Evolutionary conservation across 2,329 filamentous ascomycete genomes (phyloP).

Genomic region (Polytolypa hystricis): DNA sequence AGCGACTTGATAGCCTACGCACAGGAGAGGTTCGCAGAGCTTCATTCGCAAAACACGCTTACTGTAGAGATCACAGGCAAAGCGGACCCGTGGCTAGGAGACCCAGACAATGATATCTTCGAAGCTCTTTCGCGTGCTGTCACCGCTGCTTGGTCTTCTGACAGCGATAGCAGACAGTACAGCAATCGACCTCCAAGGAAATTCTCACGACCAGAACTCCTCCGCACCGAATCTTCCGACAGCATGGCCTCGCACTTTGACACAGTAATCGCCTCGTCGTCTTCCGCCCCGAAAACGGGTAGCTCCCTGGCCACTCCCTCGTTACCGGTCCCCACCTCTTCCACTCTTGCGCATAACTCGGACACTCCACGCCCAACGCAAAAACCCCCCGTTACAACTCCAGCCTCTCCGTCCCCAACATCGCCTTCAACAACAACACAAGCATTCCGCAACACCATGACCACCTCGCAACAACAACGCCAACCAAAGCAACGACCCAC

Average conservation of each 20-base stretch:
- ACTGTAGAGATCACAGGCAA: conserved; percentile 80
- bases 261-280: conserved; percentile 26
- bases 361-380: background rate
- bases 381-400: background rate
- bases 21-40: conserved; percentile 55
- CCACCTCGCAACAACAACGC: conserved; percentile 10
- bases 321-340: conserved; percentile 26
- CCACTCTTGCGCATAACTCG: conserved; percentile 22
- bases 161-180: conserved; percentile 20
- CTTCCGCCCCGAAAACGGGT: conserved; percentile 7
- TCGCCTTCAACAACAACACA: background rate
- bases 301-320: conserved; percentile 9
- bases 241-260: conserved; percentile 31
- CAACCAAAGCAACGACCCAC: conserved; percentile 9
- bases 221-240: conserved; percentile 27
- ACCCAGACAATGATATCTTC: conserved; percentile 84
- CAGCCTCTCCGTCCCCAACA: background rate
- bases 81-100: conserved; percentile 92
- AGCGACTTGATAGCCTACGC: conserved; percentile 57
- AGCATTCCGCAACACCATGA: background rate
- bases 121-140: conserved; percentile 77
- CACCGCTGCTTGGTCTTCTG: conserved; percentile 63
- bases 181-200: conserved; percentile 23
- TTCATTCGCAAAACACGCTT: conserved; percentile 72
- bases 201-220: conserved; percentile 14